Percentiles rank a stretch among this genome's conserved stretches.
phyloP scores from a whole-genome alignment of 2,329 filamentous ascomycete species.

The Didymella segeticola region DNA sequence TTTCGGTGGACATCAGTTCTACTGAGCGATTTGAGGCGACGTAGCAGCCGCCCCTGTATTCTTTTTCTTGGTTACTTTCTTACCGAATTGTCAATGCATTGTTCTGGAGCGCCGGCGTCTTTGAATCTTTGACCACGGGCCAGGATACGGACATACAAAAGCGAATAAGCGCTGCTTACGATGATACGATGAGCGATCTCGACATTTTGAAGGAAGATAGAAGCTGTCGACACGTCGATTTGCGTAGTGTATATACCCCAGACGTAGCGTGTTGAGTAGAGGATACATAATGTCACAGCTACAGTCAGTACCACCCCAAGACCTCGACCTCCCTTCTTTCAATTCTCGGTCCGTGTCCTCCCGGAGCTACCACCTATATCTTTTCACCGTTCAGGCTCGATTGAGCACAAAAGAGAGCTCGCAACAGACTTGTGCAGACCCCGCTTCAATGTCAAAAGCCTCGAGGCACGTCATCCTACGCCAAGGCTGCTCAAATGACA shows the following conservation, averaged over 20 bases:
- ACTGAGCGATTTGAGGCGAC: conserved; percentile 10
- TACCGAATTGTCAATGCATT: conserved; percentile 7
- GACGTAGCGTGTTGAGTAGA: conserved; percentile 7
- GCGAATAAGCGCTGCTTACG: conserved; percentile 7
- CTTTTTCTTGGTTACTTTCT: conserved; percentile 6
- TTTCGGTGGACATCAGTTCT: conserved; percentile 31
- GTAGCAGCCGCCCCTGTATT: neutral
- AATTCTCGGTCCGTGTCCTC: neutral
- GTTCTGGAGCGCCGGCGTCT: conserved; percentile 7
- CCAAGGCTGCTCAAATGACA: conserved; percentile 3
- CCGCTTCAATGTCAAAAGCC: too few relatives aligned
- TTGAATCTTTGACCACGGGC: neutral
- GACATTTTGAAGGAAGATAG: neutral
- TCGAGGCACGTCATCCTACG: neutral
- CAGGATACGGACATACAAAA: conserved; percentile 3
- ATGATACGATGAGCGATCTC: conserved; percentile 10
- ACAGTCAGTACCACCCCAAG: neutral
- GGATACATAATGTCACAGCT: conserved; percentile 13
- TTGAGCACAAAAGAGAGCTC: neutral
- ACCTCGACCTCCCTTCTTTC: neutral
- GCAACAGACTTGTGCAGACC: too few relatives aligned
- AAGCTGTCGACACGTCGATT: conserved; percentile 1
- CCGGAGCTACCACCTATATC: too few relatives aligned
- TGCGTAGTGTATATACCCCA: conserved; percentile 17
- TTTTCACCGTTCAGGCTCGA: neutral